phyloP scores from a whole-genome alignment of 2,329 filamentous ascomycete genomes.

The Cladosporium velox region DNA sequence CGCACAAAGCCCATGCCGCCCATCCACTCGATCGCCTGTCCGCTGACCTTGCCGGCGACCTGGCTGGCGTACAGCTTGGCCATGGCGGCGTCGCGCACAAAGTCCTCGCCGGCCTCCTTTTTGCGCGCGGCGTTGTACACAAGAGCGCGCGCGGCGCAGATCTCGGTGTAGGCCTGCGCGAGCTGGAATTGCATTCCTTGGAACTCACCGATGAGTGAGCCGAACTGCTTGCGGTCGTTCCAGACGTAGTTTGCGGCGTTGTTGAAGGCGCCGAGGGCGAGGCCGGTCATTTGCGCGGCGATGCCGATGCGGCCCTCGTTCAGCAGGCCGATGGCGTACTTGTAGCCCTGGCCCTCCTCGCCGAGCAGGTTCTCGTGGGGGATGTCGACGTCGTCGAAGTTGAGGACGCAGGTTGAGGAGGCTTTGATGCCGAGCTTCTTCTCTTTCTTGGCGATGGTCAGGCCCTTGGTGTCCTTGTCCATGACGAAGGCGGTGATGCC shows the following conservation, averaged over 20 bases:
- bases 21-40: slow-evolving; percentile 96
- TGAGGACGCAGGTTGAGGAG: slow-evolving; percentile 94
- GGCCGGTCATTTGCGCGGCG: slow-evolving; percentile 96
- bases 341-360: slow-evolving; percentile 89
- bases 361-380: slow-evolving; percentile 87
- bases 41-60: slow-evolving; percentile 82
- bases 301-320: slow-evolving; percentile 98
- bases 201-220: slow-evolving; percentile 89
- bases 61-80: slow-evolving; percentile 94
- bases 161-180: slow-evolving; percentile 92
- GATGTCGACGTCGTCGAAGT: slow-evolving; percentile 93
- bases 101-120: slow-evolving; percentile 96
- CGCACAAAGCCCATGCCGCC: slow-evolving; percentile 98
- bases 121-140: slow-evolving; percentile 96
- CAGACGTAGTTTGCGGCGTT: slow-evolving; percentile 93
- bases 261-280: slow-evolving; percentile 91
- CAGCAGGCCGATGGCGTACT: slow-evolving; percentile 90
- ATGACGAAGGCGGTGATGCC: slow-evolving; percentile 96
- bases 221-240: slow-evolving; percentile 98
- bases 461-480: slow-evolving; percentile 85
- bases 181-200: slow-evolving; percentile 99
- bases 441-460: slow-evolving; percentile 98
- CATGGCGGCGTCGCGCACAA: slow-evolving; percentile 96
- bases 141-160: slow-evolving; percentile 83
- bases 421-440: slow-evolving; percentile 98